phyloP scores from a whole-genome alignment of 495 filamentous ascomycete species.

The Xylaria cubensis region DNA sequence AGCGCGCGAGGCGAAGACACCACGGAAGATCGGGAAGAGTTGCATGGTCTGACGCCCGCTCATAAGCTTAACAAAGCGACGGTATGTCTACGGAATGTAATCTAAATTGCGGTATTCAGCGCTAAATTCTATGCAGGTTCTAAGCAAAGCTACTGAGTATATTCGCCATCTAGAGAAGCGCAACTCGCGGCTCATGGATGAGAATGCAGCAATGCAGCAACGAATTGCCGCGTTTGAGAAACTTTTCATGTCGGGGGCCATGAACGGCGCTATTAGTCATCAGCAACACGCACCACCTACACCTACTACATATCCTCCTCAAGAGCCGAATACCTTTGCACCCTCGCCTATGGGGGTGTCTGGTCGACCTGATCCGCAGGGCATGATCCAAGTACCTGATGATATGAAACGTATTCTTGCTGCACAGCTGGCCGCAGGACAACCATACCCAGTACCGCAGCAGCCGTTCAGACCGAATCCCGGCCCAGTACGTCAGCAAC shows the following conservation, averaged over 20 bases:
- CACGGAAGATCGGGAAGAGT: slow-evolving; percentile 74
- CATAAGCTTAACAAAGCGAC: slow-evolving; percentile 97
- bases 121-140: slow-evolving; percentile 54
- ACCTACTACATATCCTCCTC: slow-evolving; percentile 55
- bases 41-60: slow-evolving; percentile 77
- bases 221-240: slow-evolving; percentile 73
- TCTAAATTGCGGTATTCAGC: background rate
- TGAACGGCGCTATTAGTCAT: slow-evolving; percentile 55
- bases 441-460: slow-evolving; percentile 53
- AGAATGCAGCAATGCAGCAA: slow-evolving; percentile 76
- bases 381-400: slow-evolving; percentile 80
- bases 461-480: slow-evolving; percentile 47
- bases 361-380: slow-evolving; percentile 55
- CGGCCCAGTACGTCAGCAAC: slow-evolving; percentile 53
- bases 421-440: slow-evolving; percentile 51
- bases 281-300: slow-evolving; percentile 49
- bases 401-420: slow-evolving; percentile 73
- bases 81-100: slow-evolving; percentile 48
- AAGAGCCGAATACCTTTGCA: slow-evolving; percentile 47
- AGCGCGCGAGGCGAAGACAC: slow-evolving; percentile 70
- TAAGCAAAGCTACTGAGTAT: slow-evolving; percentile 95
- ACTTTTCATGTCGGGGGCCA: slow-evolving; percentile 65
- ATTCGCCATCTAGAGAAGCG: slow-evolving; percentile 92
- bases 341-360: slow-evolving; percentile 42
- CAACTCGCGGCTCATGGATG: slow-evolving; percentile 79